Evolutionary conservation across 1,284 basidiomycete species (phyloP).

Genomic region (Ceratorhiza oryzae-sativae): DNA sequence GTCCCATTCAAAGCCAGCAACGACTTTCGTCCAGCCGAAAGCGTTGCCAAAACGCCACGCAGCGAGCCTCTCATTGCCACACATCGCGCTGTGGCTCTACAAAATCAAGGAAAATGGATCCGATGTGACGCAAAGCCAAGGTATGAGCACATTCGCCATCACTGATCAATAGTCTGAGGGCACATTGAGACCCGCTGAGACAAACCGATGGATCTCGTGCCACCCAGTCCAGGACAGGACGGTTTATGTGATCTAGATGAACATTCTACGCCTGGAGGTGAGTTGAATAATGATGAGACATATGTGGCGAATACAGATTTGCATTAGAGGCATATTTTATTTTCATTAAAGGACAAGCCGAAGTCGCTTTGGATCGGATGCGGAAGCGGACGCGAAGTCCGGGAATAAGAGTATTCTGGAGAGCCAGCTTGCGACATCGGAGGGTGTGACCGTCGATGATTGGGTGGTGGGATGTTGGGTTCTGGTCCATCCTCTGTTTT

Average conservation of each 20-base stretch:
- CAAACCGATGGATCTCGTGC: conserved; percentile 45
- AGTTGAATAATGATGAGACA: conserved; percentile 1
- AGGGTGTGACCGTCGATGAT: conserved; percentile 72
- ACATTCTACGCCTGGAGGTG: conserved; percentile 11
- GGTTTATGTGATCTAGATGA: conserved; percentile 45
- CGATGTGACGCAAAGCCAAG: conserved; percentile 51
- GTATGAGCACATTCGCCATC: conserved; percentile 62
- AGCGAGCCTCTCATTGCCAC: conserved; percentile 82
- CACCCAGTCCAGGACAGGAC: conserved; percentile 48
- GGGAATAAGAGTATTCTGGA: conserved; percentile 91
- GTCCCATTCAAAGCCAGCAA: conserved; percentile 90
- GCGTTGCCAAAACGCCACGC: conserved; percentile 87
- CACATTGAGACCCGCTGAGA: conserved; percentile 84
- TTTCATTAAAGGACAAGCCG: conserved; percentile 75
- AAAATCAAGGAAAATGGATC: conserved; percentile 73
- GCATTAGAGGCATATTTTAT: conserved; percentile 72
- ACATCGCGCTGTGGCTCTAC: conserved; percentile 84
- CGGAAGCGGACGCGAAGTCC: conserved; percentile 74
- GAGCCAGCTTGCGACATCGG: conserved; percentile 81
- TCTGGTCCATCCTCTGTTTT: too few species aligned
- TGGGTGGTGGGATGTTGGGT: conserved; percentile 58
- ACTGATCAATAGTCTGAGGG: conserved; percentile 87
- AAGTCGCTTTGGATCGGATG: conserved; percentile 76
- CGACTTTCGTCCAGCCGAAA: conserved; percentile 80
- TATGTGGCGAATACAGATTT: conserved; percentile 46